Evolutionary conservation across 306 rosid genomes (phyloP).

Genomic region (Cicer arietinum): DNA sequence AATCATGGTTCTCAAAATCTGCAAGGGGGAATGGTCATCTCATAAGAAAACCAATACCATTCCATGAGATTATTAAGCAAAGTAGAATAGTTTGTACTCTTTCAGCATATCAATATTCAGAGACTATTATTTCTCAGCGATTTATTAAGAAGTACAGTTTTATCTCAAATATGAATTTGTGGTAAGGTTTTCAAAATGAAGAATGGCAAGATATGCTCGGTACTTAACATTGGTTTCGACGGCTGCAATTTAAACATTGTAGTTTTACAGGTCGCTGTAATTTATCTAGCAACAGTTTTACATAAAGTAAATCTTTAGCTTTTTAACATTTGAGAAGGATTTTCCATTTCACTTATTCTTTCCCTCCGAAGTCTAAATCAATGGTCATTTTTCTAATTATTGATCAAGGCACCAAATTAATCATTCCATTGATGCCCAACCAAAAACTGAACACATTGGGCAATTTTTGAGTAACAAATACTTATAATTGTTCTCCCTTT

Average conservation of each 20-base stretch:
- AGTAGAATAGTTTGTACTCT: conserved; percentile 18
- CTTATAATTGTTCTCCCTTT: not conserved
- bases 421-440: conserved; percentile 18
- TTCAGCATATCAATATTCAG: not conserved
- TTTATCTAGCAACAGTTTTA: conserved; percentile 32
- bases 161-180: conserved; percentile 26
- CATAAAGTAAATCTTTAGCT: not conserved
- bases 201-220: conserved; percentile 18
- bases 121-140: conserved; percentile 11
- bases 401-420: conserved; percentile 9
- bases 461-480: conserved; percentile 26
- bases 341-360: conserved; percentile 21
- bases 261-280: conserved; percentile 24
- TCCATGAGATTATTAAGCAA: conserved; percentile 17
- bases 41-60: conserved; percentile 47
- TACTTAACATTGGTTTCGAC: not conserved
- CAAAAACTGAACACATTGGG: not conserved
- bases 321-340: not conserved
- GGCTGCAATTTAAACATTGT: not conserved
- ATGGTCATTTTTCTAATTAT: not conserved
- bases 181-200: conserved; percentile 17
- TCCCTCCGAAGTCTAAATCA: conserved; percentile 13
- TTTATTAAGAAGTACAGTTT: conserved; percentile 28
- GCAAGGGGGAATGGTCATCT: conserved; percentile 50
- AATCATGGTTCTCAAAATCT: conserved; percentile 77